Evolutionary conservation across 2,329 filamentous ascomycete species (phyloP).

Genomic region (Cladosporium phlei): DNA sequence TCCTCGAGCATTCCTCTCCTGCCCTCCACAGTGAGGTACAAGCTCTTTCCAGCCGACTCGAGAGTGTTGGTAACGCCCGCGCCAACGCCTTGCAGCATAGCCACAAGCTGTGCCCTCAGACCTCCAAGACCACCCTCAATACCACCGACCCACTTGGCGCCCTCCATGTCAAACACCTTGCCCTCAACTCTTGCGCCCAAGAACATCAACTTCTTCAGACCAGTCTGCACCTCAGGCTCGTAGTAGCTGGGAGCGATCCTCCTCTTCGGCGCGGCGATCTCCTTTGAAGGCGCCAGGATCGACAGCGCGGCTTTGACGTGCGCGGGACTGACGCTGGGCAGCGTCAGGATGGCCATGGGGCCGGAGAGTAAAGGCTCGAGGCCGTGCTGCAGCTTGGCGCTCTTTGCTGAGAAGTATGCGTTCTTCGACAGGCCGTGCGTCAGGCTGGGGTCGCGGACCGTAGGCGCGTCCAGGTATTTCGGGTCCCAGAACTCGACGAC

Average conservation of each 20-base stretch:
- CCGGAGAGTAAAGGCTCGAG: constrained; percentile 76
- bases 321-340: constrained; percentile 76
- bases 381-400: constrained; percentile 50
- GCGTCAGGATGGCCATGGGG: constrained; percentile 71
- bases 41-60: constrained; percentile 71
- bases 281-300: constrained; percentile 66
- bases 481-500: constrained; percentile 74
- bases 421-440: constrained; percentile 57
- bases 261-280: constrained; percentile 73
- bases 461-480: constrained; percentile 22
- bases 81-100: constrained; percentile 74
- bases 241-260: constrained; percentile 75
- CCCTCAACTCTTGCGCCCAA: constrained; percentile 84
- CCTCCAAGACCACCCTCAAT: constrained; percentile 79
- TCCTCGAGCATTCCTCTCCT: constrained; percentile 77
- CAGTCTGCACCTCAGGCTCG: constrained; percentile 72
- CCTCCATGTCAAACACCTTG: constrained; percentile 72
- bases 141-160: constrained; percentile 65
- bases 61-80: constrained; percentile 71
- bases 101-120: constrained; percentile 74
- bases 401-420: constrained; percentile 49
- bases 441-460: constrained; percentile 38
- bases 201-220: constrained; percentile 79
- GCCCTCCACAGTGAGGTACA: constrained; percentile 86
- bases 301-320: constrained; percentile 78